Conservation (phyloP, 169 alveolate genomes). For the Plasmodium vinckei region DNA sequence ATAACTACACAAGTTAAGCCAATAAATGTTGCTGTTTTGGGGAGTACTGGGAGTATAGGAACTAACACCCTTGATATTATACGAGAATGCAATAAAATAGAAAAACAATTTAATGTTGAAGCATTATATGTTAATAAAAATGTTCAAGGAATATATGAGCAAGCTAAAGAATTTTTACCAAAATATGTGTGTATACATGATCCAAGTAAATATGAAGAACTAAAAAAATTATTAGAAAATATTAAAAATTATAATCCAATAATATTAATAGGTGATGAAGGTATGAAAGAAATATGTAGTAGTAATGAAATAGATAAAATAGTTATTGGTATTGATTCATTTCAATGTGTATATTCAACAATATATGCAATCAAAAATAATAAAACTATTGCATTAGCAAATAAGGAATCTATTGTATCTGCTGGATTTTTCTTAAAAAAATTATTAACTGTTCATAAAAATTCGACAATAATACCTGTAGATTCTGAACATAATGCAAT, state of each 20-base stretch:
- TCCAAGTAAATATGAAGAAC: slow-evolving; percentile 53
- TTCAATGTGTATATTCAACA: slow-evolving; percentile 90
- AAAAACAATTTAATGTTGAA: slow-evolving; percentile 81
- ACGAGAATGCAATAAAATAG: slow-evolving; percentile 71
- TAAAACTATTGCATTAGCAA: slow-evolving; percentile 87
- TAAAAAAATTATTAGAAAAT: slow-evolving; percentile 42
- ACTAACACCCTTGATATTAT: slow-evolving; percentile 85
- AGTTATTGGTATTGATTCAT: slow-evolving; percentile 90
- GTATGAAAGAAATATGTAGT: slow-evolving; percentile 79
- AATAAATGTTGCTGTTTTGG: slow-evolving; percentile 78
- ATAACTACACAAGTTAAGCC: not conserved
- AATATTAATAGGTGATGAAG: slow-evolving; percentile 79
- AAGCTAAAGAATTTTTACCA: slow-evolving; percentile 81
- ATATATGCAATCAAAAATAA: slow-evolving; percentile 86
- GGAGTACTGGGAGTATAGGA: slow-evolving; percentile 90
- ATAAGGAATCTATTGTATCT: slow-evolving; percentile 90
- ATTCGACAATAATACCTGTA: slow-evolving; percentile 81
- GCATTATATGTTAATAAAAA: slow-evolving; percentile 86
- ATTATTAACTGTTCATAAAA: slow-evolving; percentile 61
- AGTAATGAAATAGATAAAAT: slow-evolving; percentile 78
- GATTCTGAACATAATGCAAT: slow-evolving; percentile 92
- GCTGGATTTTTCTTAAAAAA: slow-evolving; percentile 81
- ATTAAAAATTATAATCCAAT: slow-evolving; percentile 45
- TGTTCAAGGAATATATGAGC: slow-evolving; percentile 80
- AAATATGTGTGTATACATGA: slow-evolving; percentile 75